These are phyloP conservation scores for Phytophthora melonis DNA, from an alignment of 352 stramenopile genomes.

Conservation along the genomic window DNA sequence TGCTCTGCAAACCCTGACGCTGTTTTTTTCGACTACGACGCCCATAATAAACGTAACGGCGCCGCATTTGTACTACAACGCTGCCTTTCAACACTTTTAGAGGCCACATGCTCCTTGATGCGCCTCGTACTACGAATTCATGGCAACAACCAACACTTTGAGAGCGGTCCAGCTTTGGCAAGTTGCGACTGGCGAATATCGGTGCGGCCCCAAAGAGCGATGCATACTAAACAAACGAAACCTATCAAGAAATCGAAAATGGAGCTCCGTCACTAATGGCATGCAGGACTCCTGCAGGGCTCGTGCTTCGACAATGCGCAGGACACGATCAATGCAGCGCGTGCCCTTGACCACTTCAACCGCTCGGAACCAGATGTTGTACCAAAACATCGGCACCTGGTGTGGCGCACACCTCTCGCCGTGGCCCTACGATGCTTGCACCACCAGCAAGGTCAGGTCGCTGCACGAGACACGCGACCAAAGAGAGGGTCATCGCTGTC, in stretches of 20 bases:
- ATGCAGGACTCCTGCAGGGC: no score
- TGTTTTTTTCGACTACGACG: not conserved
- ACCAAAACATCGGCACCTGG: conserved; percentile 6
- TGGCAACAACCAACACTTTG: not conserved
- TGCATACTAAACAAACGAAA: not conserved
- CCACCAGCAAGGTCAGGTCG: conserved; percentile 24
- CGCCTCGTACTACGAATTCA: no score
- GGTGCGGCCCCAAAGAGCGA: no score
- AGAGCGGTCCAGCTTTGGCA: not conserved
- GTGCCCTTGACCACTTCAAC: conserved; percentile 4
- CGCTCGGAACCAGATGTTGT: conserved; percentile 8
- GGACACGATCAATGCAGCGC: not conserved
- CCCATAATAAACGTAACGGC: conserved; percentile 35
- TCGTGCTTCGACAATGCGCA: no score
- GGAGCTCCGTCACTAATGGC: not conserved
- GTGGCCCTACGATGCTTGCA: conserved; percentile 33
- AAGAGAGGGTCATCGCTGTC: conserved; percentile 15
- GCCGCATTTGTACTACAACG: conserved; percentile 1
- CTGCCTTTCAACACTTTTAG: not conserved
- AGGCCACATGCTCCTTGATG: no score
- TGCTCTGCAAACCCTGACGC: not conserved
- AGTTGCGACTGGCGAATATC: conserved; percentile 22
- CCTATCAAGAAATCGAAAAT: not conserved
- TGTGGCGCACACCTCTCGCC: conserved; percentile 13
- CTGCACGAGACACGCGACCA: conserved; percentile 24